These are phyloP conservation scores for Neurospora sp. DNA, from an alignment of 495 filamentous ascomycete species.

Conservation along the genomic window DNA sequence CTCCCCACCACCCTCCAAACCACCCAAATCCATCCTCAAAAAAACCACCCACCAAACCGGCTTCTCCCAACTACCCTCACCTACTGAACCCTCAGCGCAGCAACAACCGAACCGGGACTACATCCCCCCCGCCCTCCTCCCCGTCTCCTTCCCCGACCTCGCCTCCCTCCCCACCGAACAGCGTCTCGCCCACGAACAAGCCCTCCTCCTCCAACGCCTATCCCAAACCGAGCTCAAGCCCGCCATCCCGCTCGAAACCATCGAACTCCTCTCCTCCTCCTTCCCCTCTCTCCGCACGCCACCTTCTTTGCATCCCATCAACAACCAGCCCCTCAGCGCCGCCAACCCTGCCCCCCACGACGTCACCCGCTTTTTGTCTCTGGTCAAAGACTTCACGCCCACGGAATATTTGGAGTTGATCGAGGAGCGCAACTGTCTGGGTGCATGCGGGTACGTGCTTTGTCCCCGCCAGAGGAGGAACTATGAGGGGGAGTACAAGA, in stretches of 20 bases:
- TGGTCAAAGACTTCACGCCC: constrained; percentile 65
- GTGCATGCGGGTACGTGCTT: constrained; percentile 71
- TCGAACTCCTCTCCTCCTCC: constrained; percentile 54
- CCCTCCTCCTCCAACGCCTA: constrained; percentile 55
- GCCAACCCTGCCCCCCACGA: constrained; percentile 49
- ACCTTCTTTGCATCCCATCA: background rate
- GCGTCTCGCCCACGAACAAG: constrained; percentile 45
- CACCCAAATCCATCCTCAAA: constrained; percentile 47
- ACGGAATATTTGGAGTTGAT: constrained; percentile 79
- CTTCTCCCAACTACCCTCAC: background rate
- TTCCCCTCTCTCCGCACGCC: constrained; percentile 46
- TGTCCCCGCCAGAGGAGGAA: constrained; percentile 46
- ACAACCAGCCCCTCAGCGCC: constrained; percentile 39
- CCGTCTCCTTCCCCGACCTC: constrained; percentile 13
- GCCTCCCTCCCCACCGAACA: constrained; percentile 5
- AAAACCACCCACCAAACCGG: constrained; percentile 21
- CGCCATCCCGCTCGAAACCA: constrained; percentile 35
- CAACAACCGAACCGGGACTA: constrained; percentile 1
- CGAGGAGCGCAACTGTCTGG: constrained; percentile 72
- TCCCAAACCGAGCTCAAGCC: constrained; percentile 61
- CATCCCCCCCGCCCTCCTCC: constrained; percentile 18
- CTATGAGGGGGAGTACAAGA: constrained; percentile 9
- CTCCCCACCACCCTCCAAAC: background rate
- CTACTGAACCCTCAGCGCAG: background rate
- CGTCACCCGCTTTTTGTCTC: constrained; percentile 42